Percentiles rank a stretch among this genome's conserved stretches.
phyloP scores from a whole-genome alignment of 108 stramenopile species.

The Craspedostauros australis region DNA sequence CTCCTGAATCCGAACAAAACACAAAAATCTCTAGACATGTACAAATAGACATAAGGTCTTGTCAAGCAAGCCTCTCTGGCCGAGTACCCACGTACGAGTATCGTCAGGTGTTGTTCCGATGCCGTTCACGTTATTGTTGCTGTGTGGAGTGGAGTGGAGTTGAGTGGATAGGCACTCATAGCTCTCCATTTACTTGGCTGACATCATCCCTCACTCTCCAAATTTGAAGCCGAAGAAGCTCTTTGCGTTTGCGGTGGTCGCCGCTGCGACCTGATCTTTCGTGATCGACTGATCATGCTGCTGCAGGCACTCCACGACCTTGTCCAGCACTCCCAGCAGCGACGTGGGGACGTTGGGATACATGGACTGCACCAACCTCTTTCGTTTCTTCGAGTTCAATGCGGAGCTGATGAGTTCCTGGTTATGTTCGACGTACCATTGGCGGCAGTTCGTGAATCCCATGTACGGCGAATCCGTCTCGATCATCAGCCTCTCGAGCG shows the following conservation, averaged over 20 bases:
- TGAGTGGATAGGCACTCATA: too few relatives aligned
- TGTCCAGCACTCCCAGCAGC: slow-evolving; percentile 42
- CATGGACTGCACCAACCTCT: slow-evolving; percentile 46
- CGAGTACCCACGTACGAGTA: too few relatives aligned
- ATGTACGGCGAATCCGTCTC: slow-evolving; percentile 89
- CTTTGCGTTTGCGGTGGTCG: slow-evolving; percentile 44
- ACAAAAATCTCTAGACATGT: too few relatives aligned
- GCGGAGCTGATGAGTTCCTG: slow-evolving; percentile 18
- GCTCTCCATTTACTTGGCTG: too few relatives aligned
- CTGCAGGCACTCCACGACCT: slow-evolving; percentile 33
- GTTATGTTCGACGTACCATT: slow-evolving; percentile 45
- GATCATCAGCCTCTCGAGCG: slow-evolving; percentile 69
- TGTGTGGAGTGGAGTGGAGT: too few relatives aligned
- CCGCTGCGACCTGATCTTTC: slow-evolving; percentile 32
- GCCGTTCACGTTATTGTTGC: too few relatives aligned
- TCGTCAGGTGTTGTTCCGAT: too few relatives aligned
- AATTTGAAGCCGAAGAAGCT: slow-evolving; percentile 58
- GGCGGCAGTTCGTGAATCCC: slow-evolving; percentile 62
- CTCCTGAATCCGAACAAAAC: too few relatives aligned
- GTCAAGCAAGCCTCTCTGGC: too few relatives aligned
- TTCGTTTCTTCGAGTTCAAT: slow-evolving; percentile 59
- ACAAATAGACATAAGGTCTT: too few relatives aligned
- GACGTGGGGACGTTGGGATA: slow-evolving; percentile 76
- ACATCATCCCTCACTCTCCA: too few relatives aligned
- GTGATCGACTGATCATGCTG: slow-evolving; percentile 13